Conservation (phyloP, 169 alveolate species). For the Cardiosporidium cionae region DNA sequence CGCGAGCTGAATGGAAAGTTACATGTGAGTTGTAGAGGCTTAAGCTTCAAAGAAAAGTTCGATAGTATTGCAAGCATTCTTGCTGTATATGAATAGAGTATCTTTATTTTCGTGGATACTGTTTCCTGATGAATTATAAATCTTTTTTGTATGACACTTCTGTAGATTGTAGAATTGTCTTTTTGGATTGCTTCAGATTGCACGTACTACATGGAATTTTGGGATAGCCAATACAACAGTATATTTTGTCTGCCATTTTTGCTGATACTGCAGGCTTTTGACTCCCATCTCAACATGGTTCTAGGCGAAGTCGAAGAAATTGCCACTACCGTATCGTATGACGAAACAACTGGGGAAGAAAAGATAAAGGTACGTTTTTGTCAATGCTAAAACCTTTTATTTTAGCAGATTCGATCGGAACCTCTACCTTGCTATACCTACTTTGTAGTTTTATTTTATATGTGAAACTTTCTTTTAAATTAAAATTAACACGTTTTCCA, state of each 20-base stretch:
- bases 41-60: background rate
- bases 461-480: too few species aligned
- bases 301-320: slow-evolving; percentile 79
- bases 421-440: too few species aligned
- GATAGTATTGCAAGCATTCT: background rate
- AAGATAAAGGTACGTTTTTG: too few species aligned
- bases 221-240: background rate
- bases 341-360: too few species aligned
- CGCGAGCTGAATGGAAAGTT: slow-evolving; percentile 78
- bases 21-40: slow-evolving; percentile 43
- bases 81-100: background rate
- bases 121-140: background rate
- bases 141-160: background rate
- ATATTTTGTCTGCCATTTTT: background rate
- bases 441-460: too few species aligned
- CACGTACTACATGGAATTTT: background rate
- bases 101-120: background rate
- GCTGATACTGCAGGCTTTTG: slow-evolving; percentile 64
- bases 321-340: slow-evolving; percentile 41
- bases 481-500: too few species aligned
- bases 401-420: too few species aligned
- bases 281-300: slow-evolving; percentile 80
- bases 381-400: too few species aligned
- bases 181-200: background rate
- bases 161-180: background rate